Evolutionary conservation across 768 basidiomycete species (phyloP).

Genomic region (Mycena indigotica): DNA sequence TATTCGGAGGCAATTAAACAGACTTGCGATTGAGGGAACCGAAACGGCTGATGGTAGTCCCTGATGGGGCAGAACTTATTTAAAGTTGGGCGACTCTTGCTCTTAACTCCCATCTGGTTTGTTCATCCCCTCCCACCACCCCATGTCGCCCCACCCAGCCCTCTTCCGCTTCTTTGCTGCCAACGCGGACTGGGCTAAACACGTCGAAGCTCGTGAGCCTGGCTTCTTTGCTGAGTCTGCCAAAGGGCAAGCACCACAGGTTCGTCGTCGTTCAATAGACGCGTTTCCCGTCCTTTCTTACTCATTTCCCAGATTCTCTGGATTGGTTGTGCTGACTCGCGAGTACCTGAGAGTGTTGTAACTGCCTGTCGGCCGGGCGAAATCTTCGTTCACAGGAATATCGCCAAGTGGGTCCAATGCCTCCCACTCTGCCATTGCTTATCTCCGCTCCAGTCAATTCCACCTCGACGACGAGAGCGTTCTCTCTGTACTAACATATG

Average conservation of each 20-base stretch:
- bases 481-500: conserved; percentile 73
- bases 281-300: not conserved
- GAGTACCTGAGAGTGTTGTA: conserved; percentile 79
- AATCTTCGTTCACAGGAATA: conserved; percentile 83
- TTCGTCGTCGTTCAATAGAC: conserved; percentile 22
- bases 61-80: too few species aligned
- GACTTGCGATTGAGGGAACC: too few species aligned
- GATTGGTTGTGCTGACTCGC: conserved; percentile 84
- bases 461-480: conserved; percentile 71
- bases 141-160: not conserved
- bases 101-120: not conserved
- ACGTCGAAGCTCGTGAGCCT: conserved; percentile 56
- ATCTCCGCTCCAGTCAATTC: conserved; percentile 58
- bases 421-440: conserved; percentile 4
- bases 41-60: too few species aligned
- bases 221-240: conserved; percentile 64
- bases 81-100: not conserved
- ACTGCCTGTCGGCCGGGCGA: conserved; percentile 73
- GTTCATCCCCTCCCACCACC: not conserved
- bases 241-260: conserved; percentile 71
- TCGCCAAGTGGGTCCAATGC: conserved; percentile 69
- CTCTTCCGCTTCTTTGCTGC: conserved; percentile 38
- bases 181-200: conserved; percentile 73
- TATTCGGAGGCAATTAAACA: too few species aligned
- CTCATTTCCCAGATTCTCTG: conserved; percentile 57